Conservation (phyloP, 345 rosid genomes). For the Turnera subulata region DNA sequence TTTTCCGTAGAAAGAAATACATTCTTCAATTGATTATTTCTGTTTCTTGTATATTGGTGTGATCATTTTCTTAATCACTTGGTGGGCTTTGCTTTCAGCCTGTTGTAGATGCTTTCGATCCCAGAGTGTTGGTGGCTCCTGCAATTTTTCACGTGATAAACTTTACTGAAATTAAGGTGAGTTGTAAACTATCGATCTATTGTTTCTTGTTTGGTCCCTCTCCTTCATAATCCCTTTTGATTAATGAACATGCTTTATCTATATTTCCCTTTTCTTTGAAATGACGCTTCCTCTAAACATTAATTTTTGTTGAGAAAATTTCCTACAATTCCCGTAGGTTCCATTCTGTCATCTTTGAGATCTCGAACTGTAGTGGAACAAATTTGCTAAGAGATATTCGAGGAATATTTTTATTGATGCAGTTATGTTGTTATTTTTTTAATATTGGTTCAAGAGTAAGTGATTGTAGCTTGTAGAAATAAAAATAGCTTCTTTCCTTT, state of each 20-base stretch:
- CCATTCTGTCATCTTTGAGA: background rate
- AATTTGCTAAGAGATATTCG: too few relatives aligned
- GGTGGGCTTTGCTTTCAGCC: slow-evolving; percentile 50
- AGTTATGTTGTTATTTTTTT: background rate
- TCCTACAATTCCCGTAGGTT: background rate
- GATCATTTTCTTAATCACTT: background rate
- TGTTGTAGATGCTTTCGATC: slow-evolving; percentile 99
- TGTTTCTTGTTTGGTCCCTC: background rate
- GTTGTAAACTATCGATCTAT: background rate
- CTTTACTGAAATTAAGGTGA: slow-evolving; percentile 78
- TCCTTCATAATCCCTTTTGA: background rate
- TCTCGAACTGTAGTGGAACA: too few relatives aligned
- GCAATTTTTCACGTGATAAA: slow-evolving; percentile 60
- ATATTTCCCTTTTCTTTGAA: background rate
- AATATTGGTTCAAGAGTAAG: background rate
- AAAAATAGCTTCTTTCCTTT: background rate
- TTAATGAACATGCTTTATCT: background rate
- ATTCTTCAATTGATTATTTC: background rate
- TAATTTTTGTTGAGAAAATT: background rate
- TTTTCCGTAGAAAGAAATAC: background rate
- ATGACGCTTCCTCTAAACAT: background rate
- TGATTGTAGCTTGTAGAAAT: too few relatives aligned
- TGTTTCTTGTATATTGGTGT: background rate
- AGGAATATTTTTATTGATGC: too few relatives aligned
- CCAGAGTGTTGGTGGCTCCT: slow-evolving; percentile 88